Base-by-base conservation (phyloP, 2,329 filamentous ascomycete species). In the Pestalotiopsis sp. region DNA sequence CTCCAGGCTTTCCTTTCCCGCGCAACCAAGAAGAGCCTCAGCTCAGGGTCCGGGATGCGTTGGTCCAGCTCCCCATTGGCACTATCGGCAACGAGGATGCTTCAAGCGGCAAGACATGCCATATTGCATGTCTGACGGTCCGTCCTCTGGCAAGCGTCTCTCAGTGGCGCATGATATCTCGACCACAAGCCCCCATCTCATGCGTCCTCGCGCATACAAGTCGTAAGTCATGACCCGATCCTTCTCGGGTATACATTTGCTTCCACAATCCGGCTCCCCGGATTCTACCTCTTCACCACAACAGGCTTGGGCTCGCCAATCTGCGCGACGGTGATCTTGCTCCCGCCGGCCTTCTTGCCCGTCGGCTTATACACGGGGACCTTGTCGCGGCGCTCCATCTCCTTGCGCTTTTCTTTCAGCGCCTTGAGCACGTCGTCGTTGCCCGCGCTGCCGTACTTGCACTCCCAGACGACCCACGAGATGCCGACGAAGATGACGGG, bases 401-500 rank as follows among this genome's bases (percentile, higher is more conserved):
- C 61, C 36, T 64, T 64, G 36, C 25, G 36, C 38, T 49, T 64
- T 6, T 64, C 61, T 20, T 20, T 64, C n/a, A 64, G 41, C 4
- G 61, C 61, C 41, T 52, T 23, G 36, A 25, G 14, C 38, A 64
- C 61, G 20, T 64, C 61, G 25, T 64, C 61, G 39, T 52, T 52
- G 41, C 31, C 45, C 11, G 56, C 14, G 45, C 52, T 59, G 2
- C 49, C 49, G 17, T 17, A 58, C 13, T 39, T 52, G 45, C 52
- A 41, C 52, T 66, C 52, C 45, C 52, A 57, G 25, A 58, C 31
- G 45, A 38, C 23, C 64, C 45, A 57, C 27, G 23, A 25, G 23
- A 66, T 25, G 4, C 56, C 31, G 23, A 57, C 45, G 13, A 68
- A 38, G 49, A 65, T 27, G 12, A 39, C 56, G 7, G 67, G 67